A percentile compares a stretch with the other conserved stretches of the same genome.
Evolutionary conservation across 2,329 filamentous ascomycete genomes (phyloP).

Genomic region (Pleoardoris graminearum): DNA sequence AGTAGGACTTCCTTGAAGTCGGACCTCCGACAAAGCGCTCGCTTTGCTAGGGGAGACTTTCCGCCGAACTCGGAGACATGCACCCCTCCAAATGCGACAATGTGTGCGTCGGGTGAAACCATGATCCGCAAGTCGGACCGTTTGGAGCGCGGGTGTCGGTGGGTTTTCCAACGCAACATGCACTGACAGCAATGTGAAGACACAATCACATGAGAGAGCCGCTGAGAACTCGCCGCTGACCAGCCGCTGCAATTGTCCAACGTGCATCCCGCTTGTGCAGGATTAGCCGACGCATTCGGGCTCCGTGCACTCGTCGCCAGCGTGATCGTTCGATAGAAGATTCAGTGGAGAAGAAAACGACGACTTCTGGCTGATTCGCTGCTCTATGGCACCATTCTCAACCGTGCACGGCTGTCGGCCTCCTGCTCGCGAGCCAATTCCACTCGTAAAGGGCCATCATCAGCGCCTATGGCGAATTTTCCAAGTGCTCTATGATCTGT

Average conservation of each 20-base stretch:
- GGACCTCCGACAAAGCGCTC: not conserved
- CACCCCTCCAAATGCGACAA: constrained; percentile 3
- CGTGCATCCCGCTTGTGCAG: not conserved
- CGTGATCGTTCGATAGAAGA: not conserved
- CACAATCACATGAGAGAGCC: constrained; percentile 1
- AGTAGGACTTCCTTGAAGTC: not conserved
- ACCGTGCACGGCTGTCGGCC: not conserved
- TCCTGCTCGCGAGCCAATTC: too few species aligned
- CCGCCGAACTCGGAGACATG: constrained; percentile 3
- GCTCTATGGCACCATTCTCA: too few species aligned
- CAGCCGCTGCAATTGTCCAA: not conserved
- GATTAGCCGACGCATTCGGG: constrained; percentile 4
- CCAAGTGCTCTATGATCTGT: too few species aligned
- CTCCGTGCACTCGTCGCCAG: not conserved
- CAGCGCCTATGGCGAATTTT: too few species aligned
- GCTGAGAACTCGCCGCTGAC: not conserved
- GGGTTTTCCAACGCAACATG: not conserved
- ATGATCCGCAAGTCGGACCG: not conserved
- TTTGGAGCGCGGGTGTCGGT: not conserved
- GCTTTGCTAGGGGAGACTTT: constrained; percentile 1
- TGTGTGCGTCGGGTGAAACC: not conserved
- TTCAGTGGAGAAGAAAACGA: constrained; percentile 1
- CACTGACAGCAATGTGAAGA: constrained; percentile 1
- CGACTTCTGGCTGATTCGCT: too few species aligned
- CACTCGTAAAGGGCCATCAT: too few species aligned